Conservation (phyloP, 1,284 basidiomycete genomes). For the Peniophora sp. region DNA sequence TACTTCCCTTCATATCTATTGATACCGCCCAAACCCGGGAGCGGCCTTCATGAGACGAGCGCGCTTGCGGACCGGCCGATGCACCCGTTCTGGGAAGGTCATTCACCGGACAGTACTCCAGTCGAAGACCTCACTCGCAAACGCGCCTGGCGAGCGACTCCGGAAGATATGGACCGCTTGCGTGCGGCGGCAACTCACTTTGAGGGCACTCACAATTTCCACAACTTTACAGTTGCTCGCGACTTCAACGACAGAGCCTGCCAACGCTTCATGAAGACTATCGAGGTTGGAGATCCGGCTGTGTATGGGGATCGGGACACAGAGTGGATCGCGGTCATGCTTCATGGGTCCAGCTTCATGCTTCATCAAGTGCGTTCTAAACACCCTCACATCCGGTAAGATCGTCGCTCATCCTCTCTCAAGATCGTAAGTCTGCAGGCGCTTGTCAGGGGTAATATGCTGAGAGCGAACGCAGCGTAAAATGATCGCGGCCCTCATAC, state of each 20-base stretch:
- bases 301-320: slow-evolving; percentile 70
- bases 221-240: slow-evolving; percentile 92
- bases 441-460: background rate
- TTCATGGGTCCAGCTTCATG: slow-evolving; percentile 99
- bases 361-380: slow-evolving; percentile 87
- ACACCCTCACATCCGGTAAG: background rate
- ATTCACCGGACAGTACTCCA: slow-evolving; percentile 27
- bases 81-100: slow-evolving; percentile 41
- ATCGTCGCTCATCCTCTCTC: no score
- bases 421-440: slow-evolving; percentile 20
- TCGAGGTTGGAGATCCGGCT: slow-evolving; percentile 76
- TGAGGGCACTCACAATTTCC: slow-evolving; percentile 88
- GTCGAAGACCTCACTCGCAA: slow-evolving; percentile 57
- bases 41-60: slow-evolving; percentile 45
- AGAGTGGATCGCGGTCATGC: slow-evolving; percentile 91
- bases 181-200: slow-evolving; percentile 55
- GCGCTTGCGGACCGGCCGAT: slow-evolving; percentile 12
- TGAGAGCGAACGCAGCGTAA: slow-evolving; percentile 61
- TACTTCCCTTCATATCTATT: slow-evolving; percentile 93
- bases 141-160: slow-evolving; percentile 57
- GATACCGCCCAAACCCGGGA: slow-evolving; percentile 81
- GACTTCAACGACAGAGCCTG: slow-evolving; percentile 79
- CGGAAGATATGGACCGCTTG: slow-evolving; percentile 49
- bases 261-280: slow-evolving; percentile 78
- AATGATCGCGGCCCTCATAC: slow-evolving; percentile 88